Evolutionary conservation across 2,329 filamentous ascomycete genomes (phyloP).

Genomic region (Leptographium galeiforme): DNA sequence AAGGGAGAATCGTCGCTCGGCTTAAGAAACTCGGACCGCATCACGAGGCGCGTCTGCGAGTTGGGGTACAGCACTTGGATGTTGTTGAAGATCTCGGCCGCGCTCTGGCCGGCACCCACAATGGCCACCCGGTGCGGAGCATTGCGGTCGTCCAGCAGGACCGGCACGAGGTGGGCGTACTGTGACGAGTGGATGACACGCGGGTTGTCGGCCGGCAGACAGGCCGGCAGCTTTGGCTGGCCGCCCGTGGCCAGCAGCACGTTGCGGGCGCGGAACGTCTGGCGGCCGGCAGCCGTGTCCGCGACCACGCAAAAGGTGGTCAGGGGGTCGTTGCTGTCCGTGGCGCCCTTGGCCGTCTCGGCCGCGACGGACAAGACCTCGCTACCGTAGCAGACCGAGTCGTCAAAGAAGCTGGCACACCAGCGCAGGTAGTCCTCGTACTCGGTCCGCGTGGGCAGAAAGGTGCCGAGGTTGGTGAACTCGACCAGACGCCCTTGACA

Average conservation of each 20-base stretch:
- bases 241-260: slow-evolving; percentile 48
- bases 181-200: slow-evolving; percentile 79
- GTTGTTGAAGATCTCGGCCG: slow-evolving; percentile 90
- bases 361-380: slow-evolving; percentile 64
- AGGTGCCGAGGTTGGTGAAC: slow-evolving; percentile 84
- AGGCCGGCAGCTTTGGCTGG: slow-evolving; percentile 55
- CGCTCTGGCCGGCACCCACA: slow-evolving; percentile 80
- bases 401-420: slow-evolving; percentile 71
- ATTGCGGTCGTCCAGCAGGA: slow-evolving; percentile 42
- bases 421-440: slow-evolving; percentile 94
- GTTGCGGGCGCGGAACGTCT: slow-evolving; percentile 45
- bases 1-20: slow-evolving; percentile 95
- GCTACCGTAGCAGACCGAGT: slow-evolving; percentile 59
- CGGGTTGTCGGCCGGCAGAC: slow-evolving; percentile 55
- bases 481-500: slow-evolving; percentile 67
- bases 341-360: slow-evolving; percentile 34
- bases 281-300: slow-evolving; percentile 42
- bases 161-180: slow-evolving; percentile 53
- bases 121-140: slow-evolving; percentile 65
- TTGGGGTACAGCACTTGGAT: slow-evolving; percentile 73
- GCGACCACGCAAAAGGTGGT: slow-evolving; percentile 57
- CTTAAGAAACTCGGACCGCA: slow-evolving; percentile 69
- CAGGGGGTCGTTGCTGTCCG: slow-evolving; percentile 24
- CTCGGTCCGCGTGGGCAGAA: slow-evolving; percentile 72
- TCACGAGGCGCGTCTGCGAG: slow-evolving; percentile 61